Evolutionary conservation across 2,329 filamentous ascomycete species (phyloP), one percentile per base, ranked within the genome.

Genomic region (Alternaria ventricosa): DNA sequence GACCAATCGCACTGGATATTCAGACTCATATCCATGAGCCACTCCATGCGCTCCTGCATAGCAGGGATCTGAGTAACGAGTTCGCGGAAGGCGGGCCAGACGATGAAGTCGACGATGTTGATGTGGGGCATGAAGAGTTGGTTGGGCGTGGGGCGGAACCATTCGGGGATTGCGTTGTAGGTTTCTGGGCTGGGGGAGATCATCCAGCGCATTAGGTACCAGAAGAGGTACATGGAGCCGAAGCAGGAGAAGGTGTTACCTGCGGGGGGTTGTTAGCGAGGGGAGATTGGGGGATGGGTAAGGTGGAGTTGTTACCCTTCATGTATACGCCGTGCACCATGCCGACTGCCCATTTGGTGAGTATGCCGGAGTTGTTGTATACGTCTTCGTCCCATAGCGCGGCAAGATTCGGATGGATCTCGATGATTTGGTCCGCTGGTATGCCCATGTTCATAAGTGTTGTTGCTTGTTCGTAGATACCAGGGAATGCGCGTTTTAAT

Each of bases 111-210:
- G 27, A 73, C 55, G 13, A 69, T 69, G 15, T 44, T 71, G 57
- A 71, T 74, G 28, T 74, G 71, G 1, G 70, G 69, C 71, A 74
- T 74, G 33, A 74, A 72, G 4, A 74, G 60, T 13, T 74, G 71
- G 25, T 74, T 74, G 6, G 70, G 71, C 55, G 71, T 74, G 6
- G 71, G 71, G 25, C 71, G 65, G 6, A 74, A 55, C 71, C 70
- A 74, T 25, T 73, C 69, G 23, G 71, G 71, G 15, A 74, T 69
- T 22, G 61, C 41, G 25, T 66, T 66, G 20, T 74, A 74, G 3
- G 71, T 73, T 47, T 73, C 65, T 6, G 66, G 66, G 1, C 70
- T 71, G 9, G 71, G 71, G 0, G 61, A 73, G 15, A 74, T 69
- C 70, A 74, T 73, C 71, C 71, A 74, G 30, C 71, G 62, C 67